phyloP scores from a whole-genome alignment of 2,329 filamentous ascomycete genomes.

The Venturia oleaginea region DNA sequence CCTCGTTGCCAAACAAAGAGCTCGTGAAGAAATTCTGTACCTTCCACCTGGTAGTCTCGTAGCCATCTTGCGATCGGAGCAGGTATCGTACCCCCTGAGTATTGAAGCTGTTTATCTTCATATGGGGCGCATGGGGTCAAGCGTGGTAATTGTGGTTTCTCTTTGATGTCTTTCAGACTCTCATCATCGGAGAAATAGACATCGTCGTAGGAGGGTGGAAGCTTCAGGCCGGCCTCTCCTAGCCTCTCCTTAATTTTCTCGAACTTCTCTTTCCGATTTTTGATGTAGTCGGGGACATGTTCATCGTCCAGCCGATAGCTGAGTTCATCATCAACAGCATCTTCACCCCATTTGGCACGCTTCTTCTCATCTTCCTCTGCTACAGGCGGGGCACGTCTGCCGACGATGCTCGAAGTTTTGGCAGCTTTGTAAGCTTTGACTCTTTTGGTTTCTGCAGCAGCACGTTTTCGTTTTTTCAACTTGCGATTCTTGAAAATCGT shows the following conservation, averaged over 20 bases:
- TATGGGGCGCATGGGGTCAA: constrained; percentile 61
- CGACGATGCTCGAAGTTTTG: background rate
- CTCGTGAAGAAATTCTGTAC: constrained; percentile 75
- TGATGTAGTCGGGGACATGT: constrained; percentile 62
- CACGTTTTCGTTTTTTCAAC: constrained; percentile 10
- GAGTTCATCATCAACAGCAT: constrained; percentile 16
- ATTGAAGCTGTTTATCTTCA: constrained; percentile 63
- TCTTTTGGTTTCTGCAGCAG: constrained; percentile 7
- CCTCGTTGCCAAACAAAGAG: constrained; percentile 87
- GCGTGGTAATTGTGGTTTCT: constrained; percentile 60
- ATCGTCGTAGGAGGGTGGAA: constrained; percentile 69
- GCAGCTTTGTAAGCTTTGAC: constrained; percentile 5
- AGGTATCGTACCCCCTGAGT: constrained; percentile 74
- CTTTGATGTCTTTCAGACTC: constrained; percentile 49
- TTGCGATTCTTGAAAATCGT: constrained; percentile 49
- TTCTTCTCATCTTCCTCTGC: background rate
- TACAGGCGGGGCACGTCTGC: background rate
- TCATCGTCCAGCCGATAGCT: constrained; percentile 38
- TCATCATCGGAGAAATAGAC: constrained; percentile 69
- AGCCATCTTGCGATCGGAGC: constrained; percentile 86
- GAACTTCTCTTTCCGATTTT: constrained; percentile 58
- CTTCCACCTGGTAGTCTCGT: constrained; percentile 82
- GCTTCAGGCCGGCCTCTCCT: constrained; percentile 58
- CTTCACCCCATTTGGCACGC: constrained; percentile 10
- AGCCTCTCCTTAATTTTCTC: constrained; percentile 52